Percentiles rank a stretch among this genome's conserved stretches.
Conservation (phyloP, 306 rosid genomes). For the Malus asiatica region DNA sequence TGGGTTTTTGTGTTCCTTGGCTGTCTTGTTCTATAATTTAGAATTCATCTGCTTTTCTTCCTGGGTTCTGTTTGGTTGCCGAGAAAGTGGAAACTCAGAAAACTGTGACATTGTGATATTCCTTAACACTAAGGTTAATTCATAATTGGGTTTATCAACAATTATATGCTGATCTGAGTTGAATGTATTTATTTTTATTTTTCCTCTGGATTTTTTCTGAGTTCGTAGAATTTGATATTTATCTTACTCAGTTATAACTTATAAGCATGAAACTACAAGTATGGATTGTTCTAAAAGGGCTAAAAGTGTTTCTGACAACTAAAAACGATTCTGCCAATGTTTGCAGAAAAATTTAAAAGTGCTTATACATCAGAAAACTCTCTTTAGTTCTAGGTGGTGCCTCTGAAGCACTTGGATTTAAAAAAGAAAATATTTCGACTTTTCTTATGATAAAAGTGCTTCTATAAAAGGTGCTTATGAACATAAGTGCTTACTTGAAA, state of each 20-base stretch:
- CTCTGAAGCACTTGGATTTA: too few species aligned
- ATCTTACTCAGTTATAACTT: not conserved
- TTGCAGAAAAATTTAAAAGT: too few species aligned
- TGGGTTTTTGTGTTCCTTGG: not conserved
- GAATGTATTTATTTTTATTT: not conserved
- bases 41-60: not conserved
- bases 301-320: too few species aligned
- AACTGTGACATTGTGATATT: not conserved
- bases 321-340: too few species aligned
- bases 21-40: not conserved
- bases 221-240: not conserved
- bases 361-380: too few species aligned
- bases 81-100: not conserved
- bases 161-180: not conserved
- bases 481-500: too few species aligned
- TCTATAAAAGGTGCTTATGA: too few species aligned
- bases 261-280: not conserved
- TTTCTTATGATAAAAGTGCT: too few species aligned
- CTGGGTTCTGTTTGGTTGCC: not conserved
- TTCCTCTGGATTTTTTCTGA: not conserved
- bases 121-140: not conserved
- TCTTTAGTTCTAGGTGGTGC: too few species aligned
- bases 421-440: too few species aligned
- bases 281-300: not conserved
- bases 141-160: not conserved